Conservation (phyloP, 176 grass and related monocot genomes). For the Musa itinerans region DNA sequence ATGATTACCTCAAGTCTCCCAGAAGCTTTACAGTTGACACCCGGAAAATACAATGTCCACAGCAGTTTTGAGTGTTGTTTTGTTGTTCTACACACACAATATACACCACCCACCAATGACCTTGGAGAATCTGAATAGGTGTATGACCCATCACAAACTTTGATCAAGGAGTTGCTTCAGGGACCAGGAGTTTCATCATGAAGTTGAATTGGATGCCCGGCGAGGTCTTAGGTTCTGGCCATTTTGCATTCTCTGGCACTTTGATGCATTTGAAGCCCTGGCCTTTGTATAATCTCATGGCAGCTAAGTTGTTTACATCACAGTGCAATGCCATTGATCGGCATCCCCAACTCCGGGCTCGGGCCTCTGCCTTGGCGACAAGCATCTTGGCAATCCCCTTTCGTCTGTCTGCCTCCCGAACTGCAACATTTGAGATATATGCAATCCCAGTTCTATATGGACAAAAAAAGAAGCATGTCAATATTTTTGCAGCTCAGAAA, state of each 20-base stretch:
- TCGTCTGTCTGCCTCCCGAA: constrained; percentile 48
- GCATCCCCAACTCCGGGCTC: constrained; percentile 66
- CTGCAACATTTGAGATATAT: constrained; percentile 80
- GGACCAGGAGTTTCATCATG: constrained; percentile 69
- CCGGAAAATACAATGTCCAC: too few species aligned
- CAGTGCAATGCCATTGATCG: constrained; percentile 74
- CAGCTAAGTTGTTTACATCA: constrained; percentile 64
- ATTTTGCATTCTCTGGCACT: constrained; percentile 55
- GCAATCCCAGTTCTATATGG: constrained; percentile 68
- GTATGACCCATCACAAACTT: neutral
- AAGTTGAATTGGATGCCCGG: constrained; percentile 55
- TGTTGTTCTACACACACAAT: neutral
- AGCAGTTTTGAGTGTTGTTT: too few species aligned
- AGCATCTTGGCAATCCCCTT: constrained; percentile 84
- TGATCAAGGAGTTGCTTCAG: constrained; percentile 14
- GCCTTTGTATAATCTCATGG: constrained; percentile 49
- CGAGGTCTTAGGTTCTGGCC: constrained; percentile 55
- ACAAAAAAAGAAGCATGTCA: constrained; percentile 3
- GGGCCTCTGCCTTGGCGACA: constrained; percentile 53
- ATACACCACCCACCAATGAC: constrained; percentile 16
- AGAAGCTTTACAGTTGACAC: too few species aligned
- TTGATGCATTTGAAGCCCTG: constrained; percentile 64
- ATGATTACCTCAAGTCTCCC: too few species aligned
- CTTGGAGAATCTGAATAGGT: neutral
- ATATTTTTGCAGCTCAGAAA: too few species aligned